These are phyloP conservation scores for Cladophialophora immunda DNA, from an alignment of 2,329 filamentous ascomycete species.

Conservation along the genomic window DNA sequence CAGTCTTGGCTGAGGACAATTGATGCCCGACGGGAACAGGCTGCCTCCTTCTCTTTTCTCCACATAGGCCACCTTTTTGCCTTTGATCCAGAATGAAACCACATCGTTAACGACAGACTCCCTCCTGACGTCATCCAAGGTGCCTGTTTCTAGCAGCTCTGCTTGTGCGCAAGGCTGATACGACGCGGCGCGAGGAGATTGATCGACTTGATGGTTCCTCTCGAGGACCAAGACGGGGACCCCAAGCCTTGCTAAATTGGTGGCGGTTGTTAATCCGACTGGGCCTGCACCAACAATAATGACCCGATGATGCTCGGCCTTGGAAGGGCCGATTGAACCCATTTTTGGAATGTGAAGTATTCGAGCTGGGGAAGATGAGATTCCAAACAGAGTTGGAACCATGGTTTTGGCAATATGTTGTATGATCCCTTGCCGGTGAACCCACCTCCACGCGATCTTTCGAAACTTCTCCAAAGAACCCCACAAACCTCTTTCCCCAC, in stretches of 20 bases:
- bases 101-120: conserved; percentile 36
- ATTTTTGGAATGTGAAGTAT: not conserved
- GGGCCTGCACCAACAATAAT: conserved; percentile 35
- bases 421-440: not conserved
- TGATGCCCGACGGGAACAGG: conserved; percentile 53
- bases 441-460: conserved; percentile 6
- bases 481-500: conserved; percentile 29
- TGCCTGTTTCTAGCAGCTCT: conserved; percentile 35
- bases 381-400: not conserved
- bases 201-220: conserved; percentile 31
- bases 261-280: conserved; percentile 32
- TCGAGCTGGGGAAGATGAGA: not conserved
- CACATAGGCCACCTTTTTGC: conserved; percentile 32
- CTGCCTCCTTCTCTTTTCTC: conserved; percentile 50
- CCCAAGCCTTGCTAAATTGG: conserved; percentile 32
- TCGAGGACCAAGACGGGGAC: conserved; percentile 33
- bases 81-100: conserved; percentile 33
- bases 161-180: conserved; percentile 38
- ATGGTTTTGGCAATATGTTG: not conserved
- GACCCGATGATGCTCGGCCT: conserved; percentile 26
- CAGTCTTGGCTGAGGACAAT: conserved; percentile 34
- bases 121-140: conserved; percentile 32
- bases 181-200: conserved; percentile 33
- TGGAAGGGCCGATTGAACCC: conserved; percentile 22
- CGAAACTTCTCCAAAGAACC: conserved; percentile 23